Conservation (phyloP, 2,329 filamentous ascomycete genomes). For the Ophiostoma novo-ulmi region DNA sequence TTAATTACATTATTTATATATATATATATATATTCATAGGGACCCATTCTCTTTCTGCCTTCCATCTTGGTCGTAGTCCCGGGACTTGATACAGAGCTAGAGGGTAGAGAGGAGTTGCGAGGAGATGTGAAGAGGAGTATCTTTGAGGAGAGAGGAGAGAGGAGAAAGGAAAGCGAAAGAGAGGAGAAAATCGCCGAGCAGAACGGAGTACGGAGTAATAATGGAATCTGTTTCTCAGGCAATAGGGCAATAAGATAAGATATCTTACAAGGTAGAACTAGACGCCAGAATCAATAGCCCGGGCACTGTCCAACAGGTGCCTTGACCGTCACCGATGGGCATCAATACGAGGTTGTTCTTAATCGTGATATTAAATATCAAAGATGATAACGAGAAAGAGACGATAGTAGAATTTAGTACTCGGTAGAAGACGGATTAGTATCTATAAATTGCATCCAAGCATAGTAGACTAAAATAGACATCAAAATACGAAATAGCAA, state of each 20-base stretch:
- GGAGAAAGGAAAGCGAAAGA: not conserved
- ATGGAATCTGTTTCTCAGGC: not conserved
- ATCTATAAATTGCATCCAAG: conserved; percentile 1
- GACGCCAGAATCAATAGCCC: too few relatives aligned
- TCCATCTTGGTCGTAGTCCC: conserved; percentile 22
- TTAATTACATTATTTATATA: not conserved
- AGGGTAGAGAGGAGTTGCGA: not conserved
- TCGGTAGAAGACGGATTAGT: not conserved
- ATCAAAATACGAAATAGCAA: not conserved
- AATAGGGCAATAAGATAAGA: too few relatives aligned
- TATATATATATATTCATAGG: not conserved
- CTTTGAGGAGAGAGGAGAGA: not conserved
- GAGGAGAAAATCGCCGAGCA: not conserved
- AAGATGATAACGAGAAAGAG: not conserved
- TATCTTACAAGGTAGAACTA: too few relatives aligned
- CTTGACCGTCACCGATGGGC: not conserved
- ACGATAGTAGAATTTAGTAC: not conserved
- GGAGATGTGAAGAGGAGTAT: not conserved
- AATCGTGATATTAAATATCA: not conserved
- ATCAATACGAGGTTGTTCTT: not conserved
- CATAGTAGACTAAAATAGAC: not conserved
- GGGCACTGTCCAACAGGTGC: not conserved
- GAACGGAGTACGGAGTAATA: not conserved
- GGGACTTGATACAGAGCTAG: conserved; percentile 18
- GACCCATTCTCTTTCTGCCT: conserved; percentile 16